Percentiles rank a stretch among this genome's conserved stretches.
These are phyloP conservation scores for Oenanthe javanica DNA, from an alignment of 140 eudicot genomes.

Conservation along the genomic window DNA sequence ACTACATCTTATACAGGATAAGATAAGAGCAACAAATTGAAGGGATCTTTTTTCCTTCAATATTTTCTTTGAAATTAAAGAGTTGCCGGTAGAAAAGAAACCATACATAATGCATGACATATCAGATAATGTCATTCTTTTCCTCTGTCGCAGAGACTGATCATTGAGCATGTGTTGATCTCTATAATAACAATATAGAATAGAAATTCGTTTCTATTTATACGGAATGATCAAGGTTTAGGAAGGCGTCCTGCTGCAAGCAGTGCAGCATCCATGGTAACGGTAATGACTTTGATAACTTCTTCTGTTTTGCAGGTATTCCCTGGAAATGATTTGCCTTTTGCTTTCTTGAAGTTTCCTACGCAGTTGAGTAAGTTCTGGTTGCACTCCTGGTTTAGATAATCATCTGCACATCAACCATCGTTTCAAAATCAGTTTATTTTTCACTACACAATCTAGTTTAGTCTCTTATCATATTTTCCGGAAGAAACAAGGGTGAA, in stretches of 20 bases:
- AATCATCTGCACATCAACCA: conserved; percentile 46
- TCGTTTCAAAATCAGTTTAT: not conserved
- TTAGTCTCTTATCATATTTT: too few relatives aligned
- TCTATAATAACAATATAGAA: not conserved
- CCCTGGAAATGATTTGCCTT: conserved; percentile 62
- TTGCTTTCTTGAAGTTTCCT: conserved; percentile 39
- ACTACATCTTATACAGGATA: not conserved
- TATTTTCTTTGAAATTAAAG: not conserved
- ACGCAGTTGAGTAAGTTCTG: conserved; percentile 50
- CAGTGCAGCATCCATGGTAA: conserved; percentile 72
- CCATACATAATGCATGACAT: not conserved
- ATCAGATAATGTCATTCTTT: not conserved
- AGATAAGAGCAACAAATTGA: not conserved
- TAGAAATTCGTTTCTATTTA: not conserved
- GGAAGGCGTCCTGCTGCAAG: conserved; percentile 59
- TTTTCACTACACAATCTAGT: too few relatives aligned
- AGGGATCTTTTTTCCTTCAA: not conserved
- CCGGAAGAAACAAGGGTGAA: not conserved
- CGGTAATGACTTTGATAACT: conserved; percentile 42
- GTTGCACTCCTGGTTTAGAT: conserved; percentile 64
- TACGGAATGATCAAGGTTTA: conserved; percentile 28
- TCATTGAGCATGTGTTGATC: not conserved
- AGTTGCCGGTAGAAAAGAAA: not conserved
- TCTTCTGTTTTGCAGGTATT: conserved; percentile 61
- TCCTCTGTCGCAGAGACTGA: not conserved